A percentile compares a stretch with the other conserved stretches of the same genome.
Conservation (phyloP, 2,329 filamentous ascomycete genomes). For the Aspergillus ustus region DNA sequence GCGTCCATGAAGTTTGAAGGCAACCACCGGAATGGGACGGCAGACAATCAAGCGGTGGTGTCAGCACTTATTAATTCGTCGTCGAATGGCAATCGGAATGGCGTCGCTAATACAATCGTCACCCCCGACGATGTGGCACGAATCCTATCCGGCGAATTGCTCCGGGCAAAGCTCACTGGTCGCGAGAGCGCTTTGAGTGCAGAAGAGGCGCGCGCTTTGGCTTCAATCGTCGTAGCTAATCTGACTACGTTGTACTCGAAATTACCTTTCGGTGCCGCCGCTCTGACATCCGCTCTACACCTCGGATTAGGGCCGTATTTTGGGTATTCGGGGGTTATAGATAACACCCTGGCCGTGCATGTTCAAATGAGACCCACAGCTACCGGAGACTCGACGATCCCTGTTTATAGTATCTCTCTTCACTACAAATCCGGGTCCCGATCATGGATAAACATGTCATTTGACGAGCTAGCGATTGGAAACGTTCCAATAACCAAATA, state of each 20-base stretch:
- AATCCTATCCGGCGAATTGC: conserved; percentile 38
- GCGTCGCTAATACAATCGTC: conserved; percentile 18
- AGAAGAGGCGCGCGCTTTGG: conserved; percentile 39
- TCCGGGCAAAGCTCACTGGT: conserved; percentile 35
- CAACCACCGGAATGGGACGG: conserved; percentile 23
- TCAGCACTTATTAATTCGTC: conserved; percentile 10
- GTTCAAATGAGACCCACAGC: conserved; percentile 20
- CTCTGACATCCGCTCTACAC: conserved; percentile 38
- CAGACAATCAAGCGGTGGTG: conserved; percentile 10
- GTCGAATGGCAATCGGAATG: conserved; percentile 17
- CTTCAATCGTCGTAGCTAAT: conserved; percentile 37
- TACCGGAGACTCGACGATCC: conserved; percentile 12
- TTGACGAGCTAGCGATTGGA: conserved; percentile 25
- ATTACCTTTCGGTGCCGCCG: conserved; percentile 28
- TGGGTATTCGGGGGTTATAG: conserved; percentile 30
- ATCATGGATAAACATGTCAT: conserved; percentile 34
- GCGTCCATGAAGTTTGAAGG: conserved; percentile 21
- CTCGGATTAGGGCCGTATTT: conserved; percentile 44
- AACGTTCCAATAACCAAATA: conserved; percentile 2
- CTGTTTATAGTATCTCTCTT: conserved; percentile 31
- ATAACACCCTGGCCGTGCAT: conserved; percentile 34
- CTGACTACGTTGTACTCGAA: conserved; percentile 36
- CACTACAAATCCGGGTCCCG: conserved; percentile 32
- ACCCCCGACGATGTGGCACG: conserved; percentile 39
- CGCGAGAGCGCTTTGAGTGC: conserved; percentile 31